phyloP scores from a whole-genome alignment of 208 protist species.

The Leishmania tropica region DNA sequence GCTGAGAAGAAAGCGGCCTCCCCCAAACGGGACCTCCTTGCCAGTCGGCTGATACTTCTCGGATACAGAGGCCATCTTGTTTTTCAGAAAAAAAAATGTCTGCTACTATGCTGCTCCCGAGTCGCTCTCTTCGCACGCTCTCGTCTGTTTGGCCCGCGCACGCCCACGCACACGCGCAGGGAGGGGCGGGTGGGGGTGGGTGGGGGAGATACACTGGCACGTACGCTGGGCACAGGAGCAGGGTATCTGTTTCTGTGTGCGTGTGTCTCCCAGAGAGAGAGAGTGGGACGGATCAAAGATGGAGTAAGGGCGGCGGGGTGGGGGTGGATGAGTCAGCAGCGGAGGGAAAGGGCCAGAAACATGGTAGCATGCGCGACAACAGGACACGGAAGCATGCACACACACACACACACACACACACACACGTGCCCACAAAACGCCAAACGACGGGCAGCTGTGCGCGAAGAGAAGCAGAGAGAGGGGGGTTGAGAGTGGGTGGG shows the following conservation, averaged over 20 bases:
- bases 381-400: not conserved
- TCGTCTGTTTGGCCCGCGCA: not conserved
- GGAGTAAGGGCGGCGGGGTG: too few relatives aligned
- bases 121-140: not conserved
- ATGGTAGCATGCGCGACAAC: not conserved
- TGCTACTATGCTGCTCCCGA: not conserved
- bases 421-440: not conserved
- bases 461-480: not conserved
- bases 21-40: slow-evolving; percentile 55
- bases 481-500: not conserved
- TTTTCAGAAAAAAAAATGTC: not conserved
- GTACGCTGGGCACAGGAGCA: too few relatives aligned
- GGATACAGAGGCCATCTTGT: not conserved
- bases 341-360: not conserved
- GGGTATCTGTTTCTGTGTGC: not conserved
- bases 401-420: not conserved
- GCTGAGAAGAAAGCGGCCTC: slow-evolving; percentile 60
- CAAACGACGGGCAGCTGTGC: too few relatives aligned
- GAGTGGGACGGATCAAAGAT: too few relatives aligned
- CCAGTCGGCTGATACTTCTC: slow-evolving; percentile 27
- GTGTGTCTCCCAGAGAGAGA: not conserved
- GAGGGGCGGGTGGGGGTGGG: not conserved
- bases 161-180: not conserved
- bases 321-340: too few relatives aligned
- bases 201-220: too few relatives aligned